Base-by-base conservation (phyloP, 2,329 filamentous ascomycete genomes). In the Sclerotinia trifoliorum region DNA sequence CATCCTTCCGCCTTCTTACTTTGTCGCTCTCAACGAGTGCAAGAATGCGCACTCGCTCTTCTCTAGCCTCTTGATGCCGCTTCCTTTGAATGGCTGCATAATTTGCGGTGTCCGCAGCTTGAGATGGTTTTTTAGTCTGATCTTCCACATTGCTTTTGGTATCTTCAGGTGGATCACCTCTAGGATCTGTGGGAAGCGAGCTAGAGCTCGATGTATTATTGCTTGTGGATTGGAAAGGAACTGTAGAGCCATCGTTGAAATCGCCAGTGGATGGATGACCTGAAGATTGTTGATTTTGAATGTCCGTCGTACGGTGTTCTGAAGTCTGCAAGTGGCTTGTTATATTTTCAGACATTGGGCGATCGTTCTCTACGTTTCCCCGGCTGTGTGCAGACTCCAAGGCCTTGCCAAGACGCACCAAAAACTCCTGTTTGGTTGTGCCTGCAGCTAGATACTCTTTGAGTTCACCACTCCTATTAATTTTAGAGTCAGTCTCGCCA, bases 21-120 rank as follows among this genome's bases (percentile, higher is more conserved):
- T 90, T 91, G 79, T 96, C 92, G 69, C 90, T 87, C 75, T 93
- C 89, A 71, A 96, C 93, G 51, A 88, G 87, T 72, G 87, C 86
- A 56, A 94, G 82, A 65, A 96, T 89, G 1, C 91, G 85, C 67
- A 87, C 84, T 49, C 89, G 84, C 75, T 95, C 91, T 56, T 89
- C 85, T 57, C 85, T 83, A 2, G 88, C 86, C 70, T 92, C 85
- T 67, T 86, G 83, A 73, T 90, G 87, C 66, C 86, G 84, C 76
- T 84, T 84, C 55, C 85, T 88, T 67, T 90, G 80, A 64, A 84
- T 78, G 57, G 85, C 81, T 5, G 83, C 82, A 76, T 86, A 81
- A 74, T 81, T 81, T 58, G 81, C 78, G 48, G 81, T 79, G 49
- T 81, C 80, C 19, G 76, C 77, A 57, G 35, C 35, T 46, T 65